Percentiles rank a stretch among this genome's conserved stretches.
These are phyloP conservation scores for Pseudonectria buxi DNA, from an alignment of 2,329 filamentous ascomycete species.

Conservation along the genomic window DNA sequence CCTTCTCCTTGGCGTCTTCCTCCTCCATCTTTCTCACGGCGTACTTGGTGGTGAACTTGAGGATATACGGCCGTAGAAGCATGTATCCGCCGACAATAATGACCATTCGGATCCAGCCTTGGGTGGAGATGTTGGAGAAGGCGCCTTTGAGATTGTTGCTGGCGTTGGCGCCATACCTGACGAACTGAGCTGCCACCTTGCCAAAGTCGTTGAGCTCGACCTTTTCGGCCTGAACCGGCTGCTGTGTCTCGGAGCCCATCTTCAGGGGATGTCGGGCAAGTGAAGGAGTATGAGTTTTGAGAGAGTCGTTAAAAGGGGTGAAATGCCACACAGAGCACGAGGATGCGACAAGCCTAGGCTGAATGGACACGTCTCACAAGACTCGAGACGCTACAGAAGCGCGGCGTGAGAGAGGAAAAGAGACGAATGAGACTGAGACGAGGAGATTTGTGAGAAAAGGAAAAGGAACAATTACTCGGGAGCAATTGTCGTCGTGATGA, in stretches of 20 bases:
- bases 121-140: constrained; percentile 43
- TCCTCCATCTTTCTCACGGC: constrained; percentile 60
- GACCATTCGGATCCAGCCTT: constrained; percentile 61
- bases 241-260: constrained; percentile 20
- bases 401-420: too few species aligned
- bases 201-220: constrained; percentile 28
- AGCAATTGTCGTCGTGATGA: too few species aligned
- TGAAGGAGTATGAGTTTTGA: neutral
- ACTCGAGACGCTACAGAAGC: too few species aligned
- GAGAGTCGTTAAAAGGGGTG: too few species aligned
- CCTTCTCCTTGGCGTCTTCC: constrained; percentile 44
- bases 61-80: constrained; percentile 66
- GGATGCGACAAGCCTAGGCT: too few species aligned
- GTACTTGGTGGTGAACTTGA: constrained; percentile 57
- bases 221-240: constrained; percentile 18
- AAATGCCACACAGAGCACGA: too few species aligned
- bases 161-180: constrained; percentile 31
- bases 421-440: too few species aligned
- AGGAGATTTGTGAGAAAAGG: too few species aligned
- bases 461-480: too few species aligned
- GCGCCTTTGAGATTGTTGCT: constrained; percentile 43
- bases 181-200: constrained; percentile 25
- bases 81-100: constrained; percentile 67
- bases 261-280: constrained; percentile 1
- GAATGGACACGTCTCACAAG: too few species aligned